Base-by-base conservation (phyloP, 768 basidiomycete species). In the Dioszegia aurantiaca region DNA sequence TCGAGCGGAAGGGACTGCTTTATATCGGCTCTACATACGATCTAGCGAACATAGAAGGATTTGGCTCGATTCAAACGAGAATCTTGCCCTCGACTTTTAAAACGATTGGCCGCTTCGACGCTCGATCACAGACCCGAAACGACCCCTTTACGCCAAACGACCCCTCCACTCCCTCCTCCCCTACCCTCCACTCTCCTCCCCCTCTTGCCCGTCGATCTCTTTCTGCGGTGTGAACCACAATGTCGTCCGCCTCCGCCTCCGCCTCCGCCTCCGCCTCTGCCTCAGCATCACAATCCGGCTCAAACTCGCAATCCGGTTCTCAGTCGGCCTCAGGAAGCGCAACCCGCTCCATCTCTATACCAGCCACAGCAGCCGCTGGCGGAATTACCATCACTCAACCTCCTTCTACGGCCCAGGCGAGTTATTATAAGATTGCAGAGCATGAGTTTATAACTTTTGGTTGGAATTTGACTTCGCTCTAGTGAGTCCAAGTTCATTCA, bases 351-450 rank as follows among this genome's bases (percentile, higher is more conserved):
- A 59, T 69, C 27, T 74, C 73, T 10, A 75, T 77, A 45, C 75
- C 75, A 0, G 63, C 58, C n/a, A 77, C 75, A 0, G 73, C 75
- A 0, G 73, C 73, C 27, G 72, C 72, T 9, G 75, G 75, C 16
- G 75, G 75, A 8, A 56, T 77, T 14, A 70, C 73, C 4, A 67
- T 77, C 43, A 73, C 72, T 21, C 83, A 88, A 71, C 92, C 92
- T 0, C 87, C 89, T 0, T 83, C 85, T 63, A 87, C 87, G 9
- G 80, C 79, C 30, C 83, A 85, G 31, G 86, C 87, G 2, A 88
- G 89, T 23, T 94, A 84, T 80, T 94, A 85, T 81, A 91, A 92
- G 82, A 87, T 95, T 71, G 88, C 89, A 0, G 78, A 79, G 0
- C 80, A 80, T 48, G 82, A 89, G 63, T 78, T 80, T 59, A 84